These are phyloP conservation scores for Carallia pectinifolia DNA, from an alignment of 345 rosid species.

Conservation along the genomic window DNA sequence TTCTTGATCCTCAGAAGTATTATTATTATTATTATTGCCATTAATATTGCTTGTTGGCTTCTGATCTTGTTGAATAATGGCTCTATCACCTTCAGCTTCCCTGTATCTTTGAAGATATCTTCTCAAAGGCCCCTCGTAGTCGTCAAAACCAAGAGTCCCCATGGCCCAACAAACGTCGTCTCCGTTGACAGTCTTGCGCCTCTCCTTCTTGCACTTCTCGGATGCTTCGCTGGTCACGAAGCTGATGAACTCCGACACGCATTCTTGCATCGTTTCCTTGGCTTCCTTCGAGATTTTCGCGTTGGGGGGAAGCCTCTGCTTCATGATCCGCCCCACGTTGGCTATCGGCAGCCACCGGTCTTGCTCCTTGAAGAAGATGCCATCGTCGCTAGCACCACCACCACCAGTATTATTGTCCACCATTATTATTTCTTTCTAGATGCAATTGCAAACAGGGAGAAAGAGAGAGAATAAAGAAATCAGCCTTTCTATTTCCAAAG, in stretches of 20 bases:
- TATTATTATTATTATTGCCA: not conserved
- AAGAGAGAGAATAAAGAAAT: conserved; percentile 4
- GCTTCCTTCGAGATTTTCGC: conserved; percentile 23
- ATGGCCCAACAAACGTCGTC: conserved; percentile 24
- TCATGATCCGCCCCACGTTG: conserved; percentile 25
- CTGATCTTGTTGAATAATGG: not conserved
- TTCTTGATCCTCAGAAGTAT: not conserved
- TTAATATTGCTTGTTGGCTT: not conserved
- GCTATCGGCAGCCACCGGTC: conserved; percentile 19
- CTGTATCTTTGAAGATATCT: conserved; percentile 15
- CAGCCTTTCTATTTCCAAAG: not conserved
- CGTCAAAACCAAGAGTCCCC: conserved; percentile 22
- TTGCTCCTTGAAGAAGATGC: conserved; percentile 26
- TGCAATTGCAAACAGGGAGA: no score
- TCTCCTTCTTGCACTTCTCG: conserved; percentile 18
- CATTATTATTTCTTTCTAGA: conserved; percentile 11
- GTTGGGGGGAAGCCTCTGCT: conserved; percentile 17
- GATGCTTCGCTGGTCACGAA: conserved; percentile 24
- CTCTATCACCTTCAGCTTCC: conserved; percentile 15
- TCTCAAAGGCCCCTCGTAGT: conserved; percentile 11
- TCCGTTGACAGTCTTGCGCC: conserved; percentile 18
- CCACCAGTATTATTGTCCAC: conserved; percentile 21
- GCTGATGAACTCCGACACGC: conserved; percentile 24
- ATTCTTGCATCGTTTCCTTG: conserved; percentile 24
- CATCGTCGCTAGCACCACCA: conserved; percentile 26